Conservation (phyloP, 2,329 filamentous ascomycete genomes). For the Trichoderma sp. region DNA sequence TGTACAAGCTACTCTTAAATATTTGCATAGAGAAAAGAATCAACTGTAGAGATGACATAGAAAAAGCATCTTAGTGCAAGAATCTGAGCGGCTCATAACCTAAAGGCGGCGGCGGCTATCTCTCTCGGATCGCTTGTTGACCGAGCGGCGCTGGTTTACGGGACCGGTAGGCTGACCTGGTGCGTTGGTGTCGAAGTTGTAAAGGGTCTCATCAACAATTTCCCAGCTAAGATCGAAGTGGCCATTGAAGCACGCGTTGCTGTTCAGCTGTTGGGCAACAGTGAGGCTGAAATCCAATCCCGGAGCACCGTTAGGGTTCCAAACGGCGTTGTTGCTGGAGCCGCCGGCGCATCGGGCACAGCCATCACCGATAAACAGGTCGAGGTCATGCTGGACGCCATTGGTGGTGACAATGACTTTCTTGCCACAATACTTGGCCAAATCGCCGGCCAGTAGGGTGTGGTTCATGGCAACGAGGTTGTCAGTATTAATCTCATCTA, state of each 20-base stretch:
- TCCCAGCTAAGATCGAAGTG: conserved; percentile 27
- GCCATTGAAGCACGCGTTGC: conserved; percentile 25
- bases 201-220: conserved; percentile 28
- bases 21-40: not conserved
- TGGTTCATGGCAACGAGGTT: conserved; percentile 30
- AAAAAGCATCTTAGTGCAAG: not conserved
- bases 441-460: conserved; percentile 20
- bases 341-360: conserved; percentile 27
- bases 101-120: not conserved
- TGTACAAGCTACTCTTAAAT: not conserved
- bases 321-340: conserved; percentile 4
- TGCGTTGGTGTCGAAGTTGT: conserved; percentile 26
- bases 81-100: not conserved
- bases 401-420: conserved; percentile 27
- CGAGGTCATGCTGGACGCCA: conserved; percentile 17
- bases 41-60: not conserved
- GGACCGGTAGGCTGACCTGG: conserved; percentile 13
- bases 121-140: not conserved
- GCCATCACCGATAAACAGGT: conserved; percentile 28
- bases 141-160: conserved; percentile 4
- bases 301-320: conserved; percentile 27
- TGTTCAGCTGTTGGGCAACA: conserved; percentile 21
- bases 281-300: conserved; percentile 28
- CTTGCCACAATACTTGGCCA: conserved; percentile 28
- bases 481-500: conserved; percentile 26